Base-by-base conservation (phyloP, 148 eudicot genomes). In the Fallopia convolvulus region DNA sequence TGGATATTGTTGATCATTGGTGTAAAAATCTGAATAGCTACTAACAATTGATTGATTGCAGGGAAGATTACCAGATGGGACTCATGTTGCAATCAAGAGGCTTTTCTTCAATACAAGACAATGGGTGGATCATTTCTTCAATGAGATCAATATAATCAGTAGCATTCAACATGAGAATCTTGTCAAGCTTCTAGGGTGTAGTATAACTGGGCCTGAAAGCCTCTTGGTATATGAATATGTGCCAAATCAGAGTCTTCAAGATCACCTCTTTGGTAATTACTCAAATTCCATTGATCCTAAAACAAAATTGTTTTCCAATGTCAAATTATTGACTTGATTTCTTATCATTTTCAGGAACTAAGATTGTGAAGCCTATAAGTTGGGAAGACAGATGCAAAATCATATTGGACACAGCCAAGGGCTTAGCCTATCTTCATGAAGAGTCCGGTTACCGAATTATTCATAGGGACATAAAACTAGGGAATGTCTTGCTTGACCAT, bases 171-270 rank as follows among this genome's bases (percentile, higher is more conserved):
- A 89, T 82, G 81, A 77, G 33, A 89, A 89, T 56, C 84, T 89
- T 17, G 88, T 84, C 39, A 86, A 80, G 82, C 83, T 88, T 74
- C 79, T 84, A 65, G 91, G 91, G 32, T 86, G 89, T 79, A 86
- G 91, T 77, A 79, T 83, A 71, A 76, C 86, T 7, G 89, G 91
- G 12, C 89, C 89, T 14, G 91, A 88, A 77, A 88, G 91, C 81
- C 86, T 86, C 58, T 83, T 88, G 63, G 87, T 88, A 32, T 88
- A 88, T 52, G 91, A 88, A 66, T 88, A 70, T 77, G 81, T 86
- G 55, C 86, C 91, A 2, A 88, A 88, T 66, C 79, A 77, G 20
- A 86, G 91, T 72, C 86, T 86, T 18, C 60, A 83, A 14, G 76
- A 83, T 60, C 80, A 78, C 70, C 56, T 86, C 36, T 84, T 84